Evolutionary conservation across 495 filamentous ascomycete species (phyloP).

Genomic region (Talaromyces ruber): DNA sequence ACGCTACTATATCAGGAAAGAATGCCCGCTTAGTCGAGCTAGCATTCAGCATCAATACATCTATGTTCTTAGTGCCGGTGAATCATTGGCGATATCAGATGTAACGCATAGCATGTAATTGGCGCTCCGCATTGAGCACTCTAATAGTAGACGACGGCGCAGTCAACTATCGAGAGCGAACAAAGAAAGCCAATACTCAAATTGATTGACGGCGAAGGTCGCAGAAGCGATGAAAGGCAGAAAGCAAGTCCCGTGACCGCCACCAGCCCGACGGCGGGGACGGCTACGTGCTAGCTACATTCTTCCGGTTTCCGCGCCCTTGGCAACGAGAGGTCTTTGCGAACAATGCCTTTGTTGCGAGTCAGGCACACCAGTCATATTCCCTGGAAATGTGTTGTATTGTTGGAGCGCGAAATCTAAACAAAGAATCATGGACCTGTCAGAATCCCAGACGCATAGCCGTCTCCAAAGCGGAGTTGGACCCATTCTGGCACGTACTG

Average conservation of each 20-base stretch:
- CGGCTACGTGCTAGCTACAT: neutral
- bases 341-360: neutral
- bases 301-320: neutral
- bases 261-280: neutral
- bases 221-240: neutral
- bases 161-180: neutral
- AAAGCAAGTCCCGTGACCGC: constrained; percentile 1
- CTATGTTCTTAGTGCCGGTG: neutral
- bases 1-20: neutral
- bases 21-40: neutral
- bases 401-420: neutral
- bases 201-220: neutral
- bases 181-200: neutral
- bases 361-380: neutral
- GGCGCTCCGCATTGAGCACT: neutral
- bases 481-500: neutral
- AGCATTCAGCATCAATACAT: neutral
- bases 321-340: neutral
- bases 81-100: neutral
- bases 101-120: too few relatives aligned
- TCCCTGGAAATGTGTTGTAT: neutral
- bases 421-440: neutral
- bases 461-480: neutral
- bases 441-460: neutral
- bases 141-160: neutral